These are phyloP conservation scores for Posidonia oceanica DNA, from an alignment of 116 monocot genomes.

Conservation along the genomic window DNA sequence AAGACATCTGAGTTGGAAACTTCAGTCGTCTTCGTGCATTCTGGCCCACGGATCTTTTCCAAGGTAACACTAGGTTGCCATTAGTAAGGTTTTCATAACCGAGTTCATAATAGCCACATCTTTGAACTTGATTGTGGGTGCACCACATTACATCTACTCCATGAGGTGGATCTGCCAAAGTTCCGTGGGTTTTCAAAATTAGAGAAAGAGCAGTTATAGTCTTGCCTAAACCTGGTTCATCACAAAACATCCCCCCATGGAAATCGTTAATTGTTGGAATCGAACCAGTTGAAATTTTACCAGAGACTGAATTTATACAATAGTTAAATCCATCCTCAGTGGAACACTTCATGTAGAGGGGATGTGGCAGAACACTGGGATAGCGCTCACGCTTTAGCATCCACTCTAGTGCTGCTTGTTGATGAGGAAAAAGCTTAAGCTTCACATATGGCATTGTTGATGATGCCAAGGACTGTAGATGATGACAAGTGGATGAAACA, in stretches of 20 bases:
- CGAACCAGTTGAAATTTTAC: conserved; percentile 42
- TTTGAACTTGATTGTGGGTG: conserved; percentile 33
- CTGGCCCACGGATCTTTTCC: conserved; percentile 40
- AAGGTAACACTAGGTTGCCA: conserved; percentile 22
- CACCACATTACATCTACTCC: conserved; percentile 80
- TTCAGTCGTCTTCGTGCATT: conserved; percentile 18
- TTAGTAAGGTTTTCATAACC: conserved; percentile 22
- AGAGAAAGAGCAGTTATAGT: conserved; percentile 93
- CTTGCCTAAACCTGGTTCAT: conserved; percentile 97
- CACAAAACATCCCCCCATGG: conserved; percentile 91
- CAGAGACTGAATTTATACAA: conserved; percentile 61
- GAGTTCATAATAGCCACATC: conserved; percentile 82
- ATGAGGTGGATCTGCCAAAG: conserved; percentile 59
- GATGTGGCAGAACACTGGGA: conserved; percentile 40
- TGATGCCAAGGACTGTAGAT: conserved; percentile 50
- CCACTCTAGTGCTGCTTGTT: conserved; percentile 91
- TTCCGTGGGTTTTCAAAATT: conserved; percentile 88
- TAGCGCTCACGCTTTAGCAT: conserved; percentile 78
- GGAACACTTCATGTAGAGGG: conserved; percentile 49
- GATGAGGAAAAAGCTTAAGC: conserved; percentile 93
- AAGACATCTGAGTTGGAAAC: conserved; percentile 8
- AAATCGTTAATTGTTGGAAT: conserved; percentile 63
- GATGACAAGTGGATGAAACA: conserved; percentile 61
- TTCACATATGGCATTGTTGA: conserved; percentile 73
- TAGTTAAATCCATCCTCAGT: conserved; percentile 76